These are phyloP conservation scores for Odontarrhena argentea DNA, from an alignment of 345 rosid genomes.

Conservation along the genomic window DNA sequence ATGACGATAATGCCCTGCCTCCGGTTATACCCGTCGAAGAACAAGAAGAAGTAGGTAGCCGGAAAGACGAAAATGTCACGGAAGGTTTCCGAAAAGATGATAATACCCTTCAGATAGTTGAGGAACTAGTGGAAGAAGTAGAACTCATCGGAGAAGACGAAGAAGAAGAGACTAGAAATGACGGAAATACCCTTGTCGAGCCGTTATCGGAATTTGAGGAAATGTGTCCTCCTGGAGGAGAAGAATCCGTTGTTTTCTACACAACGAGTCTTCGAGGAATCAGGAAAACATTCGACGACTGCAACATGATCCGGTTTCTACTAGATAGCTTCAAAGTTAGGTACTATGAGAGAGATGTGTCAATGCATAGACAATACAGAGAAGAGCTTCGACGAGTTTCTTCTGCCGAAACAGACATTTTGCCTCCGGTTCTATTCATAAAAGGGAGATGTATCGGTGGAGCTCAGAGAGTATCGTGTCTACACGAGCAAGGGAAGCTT, in stretches of 20 bases:
- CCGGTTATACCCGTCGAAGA: slow-evolving; percentile 3
- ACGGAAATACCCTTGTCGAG: slow-evolving; percentile 18
- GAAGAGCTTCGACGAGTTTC: slow-evolving; percentile 65
- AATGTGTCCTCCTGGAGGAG: slow-evolving; percentile 78
- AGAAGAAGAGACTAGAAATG: slow-evolving; percentile 32
- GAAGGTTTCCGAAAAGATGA: neutral
- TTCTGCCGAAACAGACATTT: slow-evolving; percentile 47
- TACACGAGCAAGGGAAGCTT: slow-evolving; percentile 82
- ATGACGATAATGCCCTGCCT: neutral
- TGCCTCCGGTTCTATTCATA: slow-evolving; percentile 79
- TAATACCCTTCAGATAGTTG: neutral
- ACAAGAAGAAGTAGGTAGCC: neutral
- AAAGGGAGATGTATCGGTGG: slow-evolving; percentile 85
- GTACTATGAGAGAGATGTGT: slow-evolving; percentile 74
- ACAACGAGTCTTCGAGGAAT: slow-evolving; percentile 78
- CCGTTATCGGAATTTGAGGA: slow-evolving; percentile 55
- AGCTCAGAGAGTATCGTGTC: slow-evolving; percentile 61
- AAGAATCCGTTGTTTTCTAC: slow-evolving; percentile 63
- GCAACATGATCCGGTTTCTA: slow-evolving; percentile 63
- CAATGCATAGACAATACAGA: slow-evolving; percentile 69
- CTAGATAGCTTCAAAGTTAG: slow-evolving; percentile 63
- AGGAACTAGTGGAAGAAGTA: neutral
- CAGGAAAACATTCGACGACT: slow-evolving; percentile 88
- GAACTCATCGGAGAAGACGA: slow-evolving; percentile 5
- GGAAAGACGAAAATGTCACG: slow-evolving; percentile 4